A percentile compares a stretch with the other conserved stretches of the same genome.
Conservation (phyloP, 345 rosid genomes). For the Melaleuca alternifolia region DNA sequence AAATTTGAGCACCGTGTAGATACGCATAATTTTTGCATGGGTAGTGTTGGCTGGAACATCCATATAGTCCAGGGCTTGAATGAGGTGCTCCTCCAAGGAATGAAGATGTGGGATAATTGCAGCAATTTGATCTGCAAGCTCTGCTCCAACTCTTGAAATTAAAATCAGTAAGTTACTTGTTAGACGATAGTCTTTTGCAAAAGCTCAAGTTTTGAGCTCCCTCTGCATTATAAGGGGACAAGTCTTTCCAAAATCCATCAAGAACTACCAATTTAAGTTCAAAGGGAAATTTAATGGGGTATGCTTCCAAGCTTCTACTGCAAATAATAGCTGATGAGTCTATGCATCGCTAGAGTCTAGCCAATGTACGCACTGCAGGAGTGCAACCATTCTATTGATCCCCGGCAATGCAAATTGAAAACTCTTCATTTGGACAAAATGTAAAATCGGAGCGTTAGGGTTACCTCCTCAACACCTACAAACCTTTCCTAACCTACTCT, state of each 20-base stretch:
- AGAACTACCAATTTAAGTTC: neutral
- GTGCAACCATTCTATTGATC: neutral
- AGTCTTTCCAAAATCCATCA: neutral
- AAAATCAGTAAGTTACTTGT: neutral
- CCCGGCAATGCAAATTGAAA: neutral
- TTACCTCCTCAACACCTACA: too few species aligned
- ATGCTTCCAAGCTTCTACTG: neutral
- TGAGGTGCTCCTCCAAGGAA: neutral
- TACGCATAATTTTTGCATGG: fast-evolving
- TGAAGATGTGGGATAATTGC: neutral
- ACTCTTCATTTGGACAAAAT: neutral
- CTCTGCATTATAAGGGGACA: too few species aligned
- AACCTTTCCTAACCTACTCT: too few species aligned
- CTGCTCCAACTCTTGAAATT: neutral
- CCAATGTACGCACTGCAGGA: neutral
- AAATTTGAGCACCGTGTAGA: neutral
- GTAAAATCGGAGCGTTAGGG: neutral
- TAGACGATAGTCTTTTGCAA: neutral
- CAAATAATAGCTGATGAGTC: neutral
- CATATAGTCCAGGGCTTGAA: neutral
- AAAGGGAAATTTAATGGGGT: neutral
- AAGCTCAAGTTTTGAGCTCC: neutral
- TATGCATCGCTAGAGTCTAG: neutral
- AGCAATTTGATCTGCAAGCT: neutral
- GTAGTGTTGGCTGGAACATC: neutral